Evolutionary conservation across 2,329 filamentous ascomycete species (phyloP), one percentile per base, ranked within the genome.

Genomic region (Trichoderma harzianum): DNA sequence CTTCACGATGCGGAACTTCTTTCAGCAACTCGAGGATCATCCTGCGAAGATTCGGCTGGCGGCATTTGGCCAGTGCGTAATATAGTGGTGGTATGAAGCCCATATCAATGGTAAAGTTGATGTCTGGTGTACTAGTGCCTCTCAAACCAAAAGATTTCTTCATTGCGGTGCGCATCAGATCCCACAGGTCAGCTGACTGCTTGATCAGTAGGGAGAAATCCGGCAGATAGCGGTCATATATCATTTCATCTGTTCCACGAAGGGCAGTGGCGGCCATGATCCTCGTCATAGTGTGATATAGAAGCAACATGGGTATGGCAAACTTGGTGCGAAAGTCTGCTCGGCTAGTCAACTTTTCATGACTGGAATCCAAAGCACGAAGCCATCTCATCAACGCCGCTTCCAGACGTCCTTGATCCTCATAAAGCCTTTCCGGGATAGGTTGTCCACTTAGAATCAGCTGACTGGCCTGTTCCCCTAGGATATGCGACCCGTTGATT

Each of bases 21-120:
- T 72, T 53, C 1, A 78, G 57, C 32, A 77, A 21, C 21, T 67
- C 61, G 57, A 77, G 74, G 5, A 79, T 78, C 32, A 78, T 75
- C 3, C 74, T 70, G 14, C 80, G 74, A 67, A 81, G 73, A n/a
- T 73, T 74, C n/a, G 74, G 78, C 26, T 76, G 69, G 3, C 80
- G 79, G 69, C 80, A 81, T 61, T 80, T 79, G 1, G 79, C 65
- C 11, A 78, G 76, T 0, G 76, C 76, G 64, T 78, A 81, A 58
- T 79, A 81, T 11, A 82, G 61, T 5, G 79, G 78, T 1, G 77
- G 75, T 70, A 78, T 74, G 53, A 72, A 80, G n/a, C 80, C 80
- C 16, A 78, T 75, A 43, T 82, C 80, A 5, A 63, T 51, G 11
- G 69, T 74, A 28, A 72, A 72, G 21, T 70, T 69, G 30, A 63